Conservation (phyloP, 2,329 filamentous ascomycete species). For the Rosellinia necatrix region DNA sequence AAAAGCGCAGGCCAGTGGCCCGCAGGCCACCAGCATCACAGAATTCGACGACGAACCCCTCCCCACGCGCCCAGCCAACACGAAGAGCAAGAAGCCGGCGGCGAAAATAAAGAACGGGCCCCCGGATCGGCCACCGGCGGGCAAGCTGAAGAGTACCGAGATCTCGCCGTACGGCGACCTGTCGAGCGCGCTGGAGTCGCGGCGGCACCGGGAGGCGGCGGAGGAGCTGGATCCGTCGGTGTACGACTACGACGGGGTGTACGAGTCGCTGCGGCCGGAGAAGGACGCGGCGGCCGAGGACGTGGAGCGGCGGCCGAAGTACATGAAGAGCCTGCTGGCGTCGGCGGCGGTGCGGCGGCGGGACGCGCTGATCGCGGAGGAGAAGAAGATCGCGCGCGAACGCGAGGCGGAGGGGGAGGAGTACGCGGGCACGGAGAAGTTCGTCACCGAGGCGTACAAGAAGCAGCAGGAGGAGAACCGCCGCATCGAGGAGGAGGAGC, state of each 20-base stretch:
- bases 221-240: constrained; percentile 72
- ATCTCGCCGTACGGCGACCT: constrained; percentile 65
- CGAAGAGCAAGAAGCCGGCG: constrained; percentile 40
- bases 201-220: constrained; percentile 67
- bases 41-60: constrained; percentile 57
- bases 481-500: constrained; percentile 73
- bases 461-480: constrained; percentile 77
- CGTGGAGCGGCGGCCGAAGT: constrained; percentile 70
- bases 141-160: constrained; percentile 49
- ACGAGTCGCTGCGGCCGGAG: constrained; percentile 74
- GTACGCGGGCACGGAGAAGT: constrained; percentile 82
- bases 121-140: constrained; percentile 48
- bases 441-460: constrained; percentile 84
- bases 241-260: constrained; percentile 85
- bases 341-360: constrained; percentile 78
- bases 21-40: constrained; percentile 60
- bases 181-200: constrained; percentile 66
- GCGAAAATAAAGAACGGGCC: constrained; percentile 38
- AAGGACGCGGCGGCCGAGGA: constrained; percentile 57
- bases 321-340: constrained; percentile 75
- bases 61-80: constrained; percentile 30
- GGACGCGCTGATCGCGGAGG: constrained; percentile 76
- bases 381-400: constrained; percentile 79
- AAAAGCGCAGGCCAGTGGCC: constrained; percentile 38
- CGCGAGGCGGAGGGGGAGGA: constrained; percentile 80